Conservation (phyloP, 805 yeast genomes). For the Cyberlindnera maritima region DNA sequence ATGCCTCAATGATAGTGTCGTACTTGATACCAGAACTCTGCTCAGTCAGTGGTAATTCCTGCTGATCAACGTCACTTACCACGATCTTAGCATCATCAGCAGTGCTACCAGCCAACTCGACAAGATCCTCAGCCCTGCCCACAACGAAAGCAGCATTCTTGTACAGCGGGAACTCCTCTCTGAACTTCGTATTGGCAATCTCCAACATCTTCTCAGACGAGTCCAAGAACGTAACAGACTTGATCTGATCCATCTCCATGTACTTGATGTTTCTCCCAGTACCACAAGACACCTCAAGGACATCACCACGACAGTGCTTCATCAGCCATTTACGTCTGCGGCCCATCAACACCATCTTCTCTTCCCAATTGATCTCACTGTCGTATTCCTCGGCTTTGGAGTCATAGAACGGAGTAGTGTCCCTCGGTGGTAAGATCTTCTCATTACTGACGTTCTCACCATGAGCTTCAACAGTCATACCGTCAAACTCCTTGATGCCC, state of each 20-base stretch:
- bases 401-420: constrained; percentile 80
- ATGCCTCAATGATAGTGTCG: constrained; percentile 91
- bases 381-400: constrained; percentile 79
- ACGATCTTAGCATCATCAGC: constrained; percentile 9
- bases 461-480: constrained; percentile 27
- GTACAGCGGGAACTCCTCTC: constrained; percentile 61
- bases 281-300: constrained; percentile 91
- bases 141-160: constrained; percentile 81
- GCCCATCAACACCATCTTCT: constrained; percentile 43
- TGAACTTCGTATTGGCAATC: constrained; percentile 70
- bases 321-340: constrained; percentile 74
- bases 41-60: constrained; percentile 25
- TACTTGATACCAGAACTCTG: constrained; percentile 49
- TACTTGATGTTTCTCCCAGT: constrained; percentile 91
- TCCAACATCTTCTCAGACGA: constrained; percentile 85
- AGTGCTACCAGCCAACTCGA: constrained; percentile 46
- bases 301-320: constrained; percentile 82
- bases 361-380: constrained; percentile 62
- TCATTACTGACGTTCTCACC: constrained; percentile 34
- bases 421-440: constrained; percentile 63
- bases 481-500: constrained; percentile 32
- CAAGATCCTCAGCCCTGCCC: constrained; percentile 83
- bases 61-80: constrained; percentile 26
- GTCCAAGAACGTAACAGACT: constrained; percentile 82
- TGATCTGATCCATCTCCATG: constrained; percentile 54